Conservation (phyloP, 1,284 basidiomycete species). For the Tilletia setariae region DNA sequence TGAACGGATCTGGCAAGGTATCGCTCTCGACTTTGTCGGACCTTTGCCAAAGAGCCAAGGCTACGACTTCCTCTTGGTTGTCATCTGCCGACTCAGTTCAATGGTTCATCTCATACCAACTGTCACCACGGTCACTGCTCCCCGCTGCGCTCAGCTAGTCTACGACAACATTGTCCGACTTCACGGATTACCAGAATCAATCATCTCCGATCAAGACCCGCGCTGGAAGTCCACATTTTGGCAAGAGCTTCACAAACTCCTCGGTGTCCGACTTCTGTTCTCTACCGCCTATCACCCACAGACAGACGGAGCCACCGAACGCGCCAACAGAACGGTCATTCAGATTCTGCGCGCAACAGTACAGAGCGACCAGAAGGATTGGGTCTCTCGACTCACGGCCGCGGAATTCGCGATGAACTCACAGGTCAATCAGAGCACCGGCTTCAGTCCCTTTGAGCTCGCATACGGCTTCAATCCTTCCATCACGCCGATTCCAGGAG, state of each 20-base stretch:
- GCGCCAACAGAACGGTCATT: constrained; percentile 56
- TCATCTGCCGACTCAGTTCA: constrained; percentile 56
- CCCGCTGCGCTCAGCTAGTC: constrained; percentile 42
- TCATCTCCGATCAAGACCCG: constrained; percentile 56
- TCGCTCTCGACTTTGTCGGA: constrained; percentile 59
- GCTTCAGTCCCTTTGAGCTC: constrained; percentile 13
- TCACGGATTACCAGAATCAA: constrained; percentile 52
- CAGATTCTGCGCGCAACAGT: constrained; percentile 37
- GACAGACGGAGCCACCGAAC: constrained; percentile 59
- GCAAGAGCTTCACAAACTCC: constrained; percentile 34
- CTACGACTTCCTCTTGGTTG: constrained; percentile 55
- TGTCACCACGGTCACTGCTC: constrained; percentile 50
- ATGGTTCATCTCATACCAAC: constrained; percentile 61
- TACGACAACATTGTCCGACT: constrained; percentile 49
- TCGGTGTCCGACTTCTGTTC: constrained; percentile 31
- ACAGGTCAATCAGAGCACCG: constrained; percentile 6
- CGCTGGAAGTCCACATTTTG: constrained; percentile 53
- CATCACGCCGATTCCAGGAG: background rate
- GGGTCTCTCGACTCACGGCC: constrained; percentile 18
- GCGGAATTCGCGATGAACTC: constrained; percentile 18
- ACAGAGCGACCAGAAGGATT: constrained; percentile 25
- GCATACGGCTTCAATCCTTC: constrained; percentile 10
- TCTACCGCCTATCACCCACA: constrained; percentile 54
- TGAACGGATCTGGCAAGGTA: constrained; percentile 55
- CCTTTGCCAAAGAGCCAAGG: constrained; percentile 54